These are phyloP conservation scores for Podila horticola DNA, from an alignment of 192 early-diverging fungal genomes.

Conservation along the genomic window DNA sequence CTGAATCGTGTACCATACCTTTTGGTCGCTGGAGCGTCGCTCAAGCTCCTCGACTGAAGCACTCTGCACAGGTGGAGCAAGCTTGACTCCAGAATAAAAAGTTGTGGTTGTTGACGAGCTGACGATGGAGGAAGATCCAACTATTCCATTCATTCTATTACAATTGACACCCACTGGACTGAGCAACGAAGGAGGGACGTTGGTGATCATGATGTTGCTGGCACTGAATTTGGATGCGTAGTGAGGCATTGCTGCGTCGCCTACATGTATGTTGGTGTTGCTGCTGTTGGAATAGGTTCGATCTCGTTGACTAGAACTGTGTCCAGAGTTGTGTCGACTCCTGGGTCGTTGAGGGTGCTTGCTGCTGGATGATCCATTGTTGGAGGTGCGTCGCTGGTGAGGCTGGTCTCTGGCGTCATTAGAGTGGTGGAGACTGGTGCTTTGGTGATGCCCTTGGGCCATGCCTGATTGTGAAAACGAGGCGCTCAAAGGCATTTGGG, in stretches of 20 bases:
- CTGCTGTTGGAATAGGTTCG: not conserved
- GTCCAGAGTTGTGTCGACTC: too few species aligned
- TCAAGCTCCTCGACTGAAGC: constrained; percentile 16
- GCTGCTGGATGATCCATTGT: too few species aligned
- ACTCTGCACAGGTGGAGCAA: constrained; percentile 40
- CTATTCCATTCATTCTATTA: not conserved
- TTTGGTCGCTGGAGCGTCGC: constrained; percentile 17
- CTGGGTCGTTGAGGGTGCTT: too few species aligned
- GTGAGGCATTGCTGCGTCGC: constrained; percentile 4
- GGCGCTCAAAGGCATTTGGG: not conserved
- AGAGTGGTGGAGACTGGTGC: too few species aligned
- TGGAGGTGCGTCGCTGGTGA: too few species aligned
- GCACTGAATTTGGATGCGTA: constrained; percentile 10
- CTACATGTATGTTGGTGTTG: not conserved
- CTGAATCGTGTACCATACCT: constrained; percentile 47
- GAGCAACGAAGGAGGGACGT: not conserved
- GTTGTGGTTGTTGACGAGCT: constrained; percentile 16
- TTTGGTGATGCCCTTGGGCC: not conserved
- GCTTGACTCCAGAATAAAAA: constrained; percentile 45
- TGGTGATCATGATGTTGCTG: constrained; percentile 4
- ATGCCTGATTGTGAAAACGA: not conserved
- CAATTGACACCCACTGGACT: not conserved
- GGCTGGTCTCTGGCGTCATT: too few species aligned
- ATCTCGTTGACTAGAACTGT: not conserved
- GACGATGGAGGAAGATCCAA: not conserved